A percentile compares a stretch with the other conserved stretches of the same genome.
Conservation (phyloP, 805 yeast species). For the Martiniozyma abietophila region DNA sequence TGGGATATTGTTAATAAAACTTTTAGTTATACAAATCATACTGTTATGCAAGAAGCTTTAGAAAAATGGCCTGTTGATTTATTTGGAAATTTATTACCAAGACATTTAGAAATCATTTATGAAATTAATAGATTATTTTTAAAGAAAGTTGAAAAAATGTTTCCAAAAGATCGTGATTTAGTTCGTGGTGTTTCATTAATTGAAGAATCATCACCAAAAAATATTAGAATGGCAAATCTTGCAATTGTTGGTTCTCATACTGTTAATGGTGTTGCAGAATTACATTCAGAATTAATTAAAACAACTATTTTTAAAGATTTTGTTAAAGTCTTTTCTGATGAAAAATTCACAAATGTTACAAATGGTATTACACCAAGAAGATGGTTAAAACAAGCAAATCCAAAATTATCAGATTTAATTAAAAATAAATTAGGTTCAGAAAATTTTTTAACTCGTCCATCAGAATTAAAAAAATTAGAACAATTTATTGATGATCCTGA, state of each 20-base stretch:
- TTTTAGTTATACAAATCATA: constrained; percentile 90
- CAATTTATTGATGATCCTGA: constrained; percentile 55
- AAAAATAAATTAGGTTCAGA: constrained; percentile 62
- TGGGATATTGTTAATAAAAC: constrained; percentile 76
- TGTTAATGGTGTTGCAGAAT: constrained; percentile 93
- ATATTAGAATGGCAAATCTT: constrained; percentile 84
- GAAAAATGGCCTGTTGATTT: constrained; percentile 93
- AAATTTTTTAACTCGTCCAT: constrained; percentile 59
- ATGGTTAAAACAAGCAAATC: constrained; percentile 93
- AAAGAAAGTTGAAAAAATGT: constrained; percentile 61
- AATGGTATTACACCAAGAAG: constrained; percentile 95
- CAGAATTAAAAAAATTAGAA: constrained; percentile 57
- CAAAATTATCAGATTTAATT: constrained; percentile 65
- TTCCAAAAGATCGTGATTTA: constrained; percentile 66
- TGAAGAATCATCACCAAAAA: constrained; percentile 74
- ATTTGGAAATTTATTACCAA: constrained; percentile 69
- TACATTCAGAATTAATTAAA: constrained; percentile 84
- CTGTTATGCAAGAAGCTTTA: constrained; percentile 89
- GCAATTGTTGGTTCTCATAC: constrained; percentile 90
- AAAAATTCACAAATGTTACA: constrained; percentile 84
- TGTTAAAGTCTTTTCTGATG: constrained; percentile 70
- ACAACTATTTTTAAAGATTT: constrained; percentile 88
- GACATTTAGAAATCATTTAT: constrained; percentile 85
- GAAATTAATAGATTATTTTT: constrained; percentile 76
- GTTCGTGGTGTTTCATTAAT: constrained; percentile 69